Evolutionary conservation across 805 yeast species (phyloP).

Genomic region (Pichia paraexigua): DNA sequence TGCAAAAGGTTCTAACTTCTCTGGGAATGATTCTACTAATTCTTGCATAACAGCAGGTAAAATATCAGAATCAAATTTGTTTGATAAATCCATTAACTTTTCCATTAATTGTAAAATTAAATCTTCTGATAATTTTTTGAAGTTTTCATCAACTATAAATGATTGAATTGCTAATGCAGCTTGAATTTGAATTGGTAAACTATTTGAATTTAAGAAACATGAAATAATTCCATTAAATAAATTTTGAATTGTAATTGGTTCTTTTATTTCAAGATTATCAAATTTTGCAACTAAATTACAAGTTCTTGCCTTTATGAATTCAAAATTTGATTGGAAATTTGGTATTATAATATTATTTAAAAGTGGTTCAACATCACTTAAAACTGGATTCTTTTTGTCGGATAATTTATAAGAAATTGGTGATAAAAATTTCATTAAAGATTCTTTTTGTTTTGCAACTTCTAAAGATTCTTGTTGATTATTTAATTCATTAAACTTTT

Average conservation of each 20-base stretch:
- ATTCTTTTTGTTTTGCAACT: slow-evolving; percentile 63
- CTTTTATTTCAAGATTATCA: slow-evolving; percentile 48
- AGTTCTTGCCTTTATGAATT: slow-evolving; percentile 70
- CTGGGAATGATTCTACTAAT: slow-evolving; percentile 81
- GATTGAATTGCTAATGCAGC: slow-evolving; percentile 84
- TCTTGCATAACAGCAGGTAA: slow-evolving; percentile 91
- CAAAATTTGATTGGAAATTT: slow-evolving; percentile 49
- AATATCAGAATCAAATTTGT: slow-evolving; percentile 79
- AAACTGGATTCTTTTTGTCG: slow-evolving; percentile 47
- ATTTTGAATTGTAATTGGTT: slow-evolving; percentile 28
- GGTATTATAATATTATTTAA: slow-evolving; percentile 62
- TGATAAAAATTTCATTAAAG: slow-evolving; percentile 72
- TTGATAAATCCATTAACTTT: slow-evolving; percentile 61
- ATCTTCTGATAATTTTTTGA: slow-evolving; percentile 57
- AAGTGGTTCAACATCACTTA: slow-evolving; percentile 60
- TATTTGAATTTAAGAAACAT: slow-evolving; percentile 37
- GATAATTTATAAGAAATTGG: slow-evolving; percentile 55
- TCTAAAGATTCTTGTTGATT: slow-evolving; percentile 34
- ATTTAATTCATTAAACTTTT: slow-evolving; percentile 35
- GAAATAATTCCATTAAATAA: slow-evolving; percentile 40
- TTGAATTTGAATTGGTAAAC: slow-evolving; percentile 70
- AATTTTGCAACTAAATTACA: slow-evolving; percentile 60
- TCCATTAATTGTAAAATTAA: slow-evolving; percentile 80
- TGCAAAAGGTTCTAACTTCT: slow-evolving; percentile 89
- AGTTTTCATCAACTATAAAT: slow-evolving; percentile 54